Base-by-base conservation (phyloP, 2,329 filamentous ascomycete species). In the Beauveria brongniartii region DNA sequence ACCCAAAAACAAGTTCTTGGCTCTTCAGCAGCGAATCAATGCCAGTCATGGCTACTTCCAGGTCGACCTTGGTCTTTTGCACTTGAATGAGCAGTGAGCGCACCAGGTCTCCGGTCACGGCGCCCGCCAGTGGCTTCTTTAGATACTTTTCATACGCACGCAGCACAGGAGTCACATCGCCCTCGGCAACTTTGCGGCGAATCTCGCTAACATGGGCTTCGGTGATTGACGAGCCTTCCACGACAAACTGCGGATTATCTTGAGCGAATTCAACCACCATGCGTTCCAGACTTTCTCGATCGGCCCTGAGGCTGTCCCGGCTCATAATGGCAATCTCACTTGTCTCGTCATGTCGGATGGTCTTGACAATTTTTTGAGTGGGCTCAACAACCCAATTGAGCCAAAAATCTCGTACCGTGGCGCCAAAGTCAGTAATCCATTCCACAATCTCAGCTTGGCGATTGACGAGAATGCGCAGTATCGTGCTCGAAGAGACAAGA, bases 241-340 rank as follows among this genome's bases (percentile, higher is more conserved):
- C 78, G 28, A 80, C 76, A 30, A 85, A 81, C 58, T 84, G 80
- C 1, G 91, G 89, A 68, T 92, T 91, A 67, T 96, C 92, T 10
- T 87, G 77, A 5, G 92, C 90, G 76, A 99, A 99, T 67, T 97
- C 94, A 43, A 99, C 88, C 4, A 99, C 95, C 94, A 99, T 99
- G 53, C 94, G 88, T 73, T 99, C 93, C 37, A 99, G 78, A 69
- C 92, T 97, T 59, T 92, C 91, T 37, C 91, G 86, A 71, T 99
- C 94, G 1, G 92, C 92, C 71, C 89, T 87, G 24, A 99, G 82
- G 66, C 92, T 97, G 66, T 93, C 89, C 62, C 91, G 90, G 75
- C 92, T 97, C 89, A 99, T 94, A 65, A 99, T 90, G 50, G 93
- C 94, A 65, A 99, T 93, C 71, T 97, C 93, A 70, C 91, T 96